Conservation (phyloP, 1,139 yeast species). For the Candida labiduridarum region DNA sequence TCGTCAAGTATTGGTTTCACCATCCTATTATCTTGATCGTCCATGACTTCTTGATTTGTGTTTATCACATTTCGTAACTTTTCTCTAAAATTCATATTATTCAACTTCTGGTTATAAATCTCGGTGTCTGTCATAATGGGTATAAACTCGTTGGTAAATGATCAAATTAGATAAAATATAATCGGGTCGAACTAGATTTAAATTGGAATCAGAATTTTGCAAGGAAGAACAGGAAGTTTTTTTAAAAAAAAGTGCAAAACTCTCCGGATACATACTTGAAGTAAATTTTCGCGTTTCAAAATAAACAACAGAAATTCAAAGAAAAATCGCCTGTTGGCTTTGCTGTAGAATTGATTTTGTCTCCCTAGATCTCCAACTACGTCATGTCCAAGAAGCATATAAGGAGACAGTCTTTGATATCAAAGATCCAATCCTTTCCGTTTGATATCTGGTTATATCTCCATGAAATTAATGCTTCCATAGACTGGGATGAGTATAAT, state of each 20-base stretch:
- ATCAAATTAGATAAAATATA: background rate
- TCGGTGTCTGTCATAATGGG: constrained; percentile 2
- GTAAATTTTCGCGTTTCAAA: constrained; percentile 7
- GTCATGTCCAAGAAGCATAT: constrained; percentile 19
- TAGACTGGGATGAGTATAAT: constrained; percentile 65
- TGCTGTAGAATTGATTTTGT: background rate
- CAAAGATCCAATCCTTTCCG: constrained; percentile 53
- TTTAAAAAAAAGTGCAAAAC: background rate
- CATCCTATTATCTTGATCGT: constrained; percentile 1
- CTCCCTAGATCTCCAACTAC: background rate
- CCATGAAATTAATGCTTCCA: constrained; percentile 55
- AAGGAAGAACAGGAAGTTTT: background rate
- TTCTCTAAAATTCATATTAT: background rate
- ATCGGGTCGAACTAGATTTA: background rate
- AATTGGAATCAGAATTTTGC: background rate
- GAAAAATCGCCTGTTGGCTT: background rate
- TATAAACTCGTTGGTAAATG: background rate
- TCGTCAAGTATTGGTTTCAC: constrained; percentile 3
- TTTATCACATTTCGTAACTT: background rate
- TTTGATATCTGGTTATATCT: constrained; percentile 55
- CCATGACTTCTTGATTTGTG: constrained; percentile 1
- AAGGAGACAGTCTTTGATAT: constrained; percentile 36
- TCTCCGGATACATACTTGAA: background rate
- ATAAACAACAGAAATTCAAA: constrained; percentile 1
- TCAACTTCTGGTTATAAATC: background rate